phyloP scores from a whole-genome alignment of 768 basidiomycete species.

The Mycena leptocephala region DNA sequence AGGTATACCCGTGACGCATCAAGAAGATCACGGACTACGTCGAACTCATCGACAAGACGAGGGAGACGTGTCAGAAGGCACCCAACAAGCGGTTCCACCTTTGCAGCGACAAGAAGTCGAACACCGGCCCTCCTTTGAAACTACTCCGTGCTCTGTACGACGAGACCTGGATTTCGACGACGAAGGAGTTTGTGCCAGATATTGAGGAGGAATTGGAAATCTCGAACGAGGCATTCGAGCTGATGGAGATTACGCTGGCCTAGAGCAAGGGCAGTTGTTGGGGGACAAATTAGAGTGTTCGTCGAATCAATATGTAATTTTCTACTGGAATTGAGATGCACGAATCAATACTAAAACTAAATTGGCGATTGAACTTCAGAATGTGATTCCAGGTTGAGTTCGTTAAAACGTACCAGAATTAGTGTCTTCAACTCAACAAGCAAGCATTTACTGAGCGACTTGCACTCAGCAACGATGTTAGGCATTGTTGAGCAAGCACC shows the following conservation, averaged over 20 bases:
- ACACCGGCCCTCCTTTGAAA: not conserved
- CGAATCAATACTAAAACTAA: not conserved
- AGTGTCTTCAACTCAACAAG: not conserved
- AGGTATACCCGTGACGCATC: not conserved
- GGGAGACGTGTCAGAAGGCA: not conserved
- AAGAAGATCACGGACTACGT: not conserved
- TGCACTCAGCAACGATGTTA: not conserved
- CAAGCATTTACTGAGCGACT: not conserved
- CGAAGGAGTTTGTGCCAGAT: not conserved
- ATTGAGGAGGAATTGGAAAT: not conserved
- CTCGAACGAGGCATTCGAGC: not conserved
- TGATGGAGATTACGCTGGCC: not conserved
- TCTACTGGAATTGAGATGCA: not conserved
- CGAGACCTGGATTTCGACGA: not conserved
- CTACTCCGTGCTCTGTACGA: not conserved
- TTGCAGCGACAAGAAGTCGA: not conserved
- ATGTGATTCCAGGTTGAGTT: not conserved
- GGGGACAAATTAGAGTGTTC: not conserved
- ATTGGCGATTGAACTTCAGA: not conserved
- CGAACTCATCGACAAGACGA: not conserved
- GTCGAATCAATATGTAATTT: not conserved
- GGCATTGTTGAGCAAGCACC: too few relatives aligned
- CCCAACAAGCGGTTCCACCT: not conserved
- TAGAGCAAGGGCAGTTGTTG: not conserved
- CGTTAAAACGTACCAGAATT: not conserved